Conservation (phyloP, 2,329 filamentous ascomycete genomes). For the Elsinoe perseae region DNA sequence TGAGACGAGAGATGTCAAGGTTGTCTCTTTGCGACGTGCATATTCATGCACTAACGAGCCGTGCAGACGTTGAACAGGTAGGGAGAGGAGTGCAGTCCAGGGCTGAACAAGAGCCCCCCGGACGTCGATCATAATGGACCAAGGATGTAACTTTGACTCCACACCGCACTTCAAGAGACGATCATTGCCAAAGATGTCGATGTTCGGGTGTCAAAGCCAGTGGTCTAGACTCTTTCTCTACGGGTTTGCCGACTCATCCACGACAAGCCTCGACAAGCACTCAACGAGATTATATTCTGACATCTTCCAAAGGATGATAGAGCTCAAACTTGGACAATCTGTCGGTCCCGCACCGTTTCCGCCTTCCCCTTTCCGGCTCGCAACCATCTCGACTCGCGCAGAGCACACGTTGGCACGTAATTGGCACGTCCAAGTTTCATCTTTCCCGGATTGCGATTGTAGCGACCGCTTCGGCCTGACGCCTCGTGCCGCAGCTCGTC, state of each 20-base stretch:
- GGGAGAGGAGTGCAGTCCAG: not conserved
- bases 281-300: not conserved
- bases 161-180: not conserved
- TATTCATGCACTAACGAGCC: not conserved
- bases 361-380: not conserved
- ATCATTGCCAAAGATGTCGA: conserved; percentile 1
- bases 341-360: not conserved
- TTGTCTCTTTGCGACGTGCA: not conserved
- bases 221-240: not conserved
- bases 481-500: conserved; percentile 13
- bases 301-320: not conserved
- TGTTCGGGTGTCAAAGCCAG: not conserved
- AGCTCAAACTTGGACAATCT: not conserved
- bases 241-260: conserved; percentile 7
- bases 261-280: not conserved
- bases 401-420: not conserved
- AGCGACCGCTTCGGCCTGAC: conserved; percentile 7
- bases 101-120: not conserved
- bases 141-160: not conserved
- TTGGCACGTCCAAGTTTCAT: conserved; percentile 11
- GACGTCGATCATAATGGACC: conserved; percentile 1
- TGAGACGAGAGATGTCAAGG: not conserved
- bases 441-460: not conserved
- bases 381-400: not conserved
- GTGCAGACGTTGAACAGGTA: not conserved